Evolutionary conservation across 164 flowering plant species (phyloP).

Genomic region (Protea cynaroides): DNA sequence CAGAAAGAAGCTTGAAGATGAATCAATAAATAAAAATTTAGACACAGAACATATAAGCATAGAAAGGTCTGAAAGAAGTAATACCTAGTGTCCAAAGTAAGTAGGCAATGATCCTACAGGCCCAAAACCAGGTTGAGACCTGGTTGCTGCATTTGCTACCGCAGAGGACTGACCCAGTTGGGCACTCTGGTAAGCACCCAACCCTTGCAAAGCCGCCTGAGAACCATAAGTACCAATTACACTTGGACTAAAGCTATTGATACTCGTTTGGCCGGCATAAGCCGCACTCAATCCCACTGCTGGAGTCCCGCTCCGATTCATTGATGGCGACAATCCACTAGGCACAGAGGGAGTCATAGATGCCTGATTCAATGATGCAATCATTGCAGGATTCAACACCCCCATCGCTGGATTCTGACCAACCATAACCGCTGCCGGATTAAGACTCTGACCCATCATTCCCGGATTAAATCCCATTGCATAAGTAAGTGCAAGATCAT

Average conservation of each 20-base stretch:
- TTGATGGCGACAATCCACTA: constrained; percentile 19
- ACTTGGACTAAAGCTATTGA: constrained; percentile 32
- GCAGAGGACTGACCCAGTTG: constrained; percentile 27
- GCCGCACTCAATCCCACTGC: constrained; percentile 15
- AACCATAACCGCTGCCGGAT: constrained; percentile 15
- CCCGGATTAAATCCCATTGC: constrained; percentile 28
- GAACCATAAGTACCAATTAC: constrained; percentile 39
- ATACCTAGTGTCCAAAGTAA: constrained; percentile 23
- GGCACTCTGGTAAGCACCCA: constrained; percentile 32
- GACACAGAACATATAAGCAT: no score
- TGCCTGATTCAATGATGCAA: constrained; percentile 3
- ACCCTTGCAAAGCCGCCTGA: constrained; percentile 38
- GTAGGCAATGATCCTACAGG: constrained; percentile 17
- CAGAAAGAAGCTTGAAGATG: no score
- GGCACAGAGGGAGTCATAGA: constrained; percentile 12
- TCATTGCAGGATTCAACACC: constrained; percentile 12
- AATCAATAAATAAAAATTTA: no score
- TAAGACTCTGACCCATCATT: constrained; percentile 15
- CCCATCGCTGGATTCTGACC: constrained; percentile 27
- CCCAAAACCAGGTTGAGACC: constrained; percentile 27
- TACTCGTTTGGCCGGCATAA: constrained; percentile 25
- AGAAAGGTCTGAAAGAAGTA: no score
- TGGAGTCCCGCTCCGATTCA: constrained; percentile 14
- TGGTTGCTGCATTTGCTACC: constrained; percentile 6
- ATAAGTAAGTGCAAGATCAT: constrained; percentile 8